phyloP scores from a whole-genome alignment of 352 stramenopile species.

The Pythium pyrilobum region DNA sequence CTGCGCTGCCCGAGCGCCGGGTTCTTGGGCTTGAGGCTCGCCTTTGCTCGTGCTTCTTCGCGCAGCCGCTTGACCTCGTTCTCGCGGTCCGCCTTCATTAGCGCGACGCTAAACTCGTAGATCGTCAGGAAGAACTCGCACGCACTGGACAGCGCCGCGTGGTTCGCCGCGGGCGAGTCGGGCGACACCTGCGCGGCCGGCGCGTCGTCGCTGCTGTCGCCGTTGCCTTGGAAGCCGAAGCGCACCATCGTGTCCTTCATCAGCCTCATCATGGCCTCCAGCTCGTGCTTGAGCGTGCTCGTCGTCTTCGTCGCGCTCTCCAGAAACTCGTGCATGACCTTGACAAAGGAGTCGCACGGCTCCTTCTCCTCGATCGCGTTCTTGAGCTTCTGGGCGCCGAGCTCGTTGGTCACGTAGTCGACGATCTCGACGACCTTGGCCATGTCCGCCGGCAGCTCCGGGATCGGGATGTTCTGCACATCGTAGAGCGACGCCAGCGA shows the following conservation, averaged over 20 bases:
- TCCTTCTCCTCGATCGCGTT: slow-evolving; percentile 74
- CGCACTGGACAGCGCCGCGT: slow-evolving; percentile 32
- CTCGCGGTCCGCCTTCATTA: slow-evolving; percentile 69
- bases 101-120: slow-evolving; percentile 76
- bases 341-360: slow-evolving; percentile 49
- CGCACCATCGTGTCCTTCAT: slow-evolving; percentile 57
- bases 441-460: slow-evolving; percentile 71
- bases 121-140: slow-evolving; percentile 66
- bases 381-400: slow-evolving; percentile 64
- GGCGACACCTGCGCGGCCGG: not conserved
- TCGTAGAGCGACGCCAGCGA: slow-evolving; percentile 63
- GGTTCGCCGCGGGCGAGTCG: slow-evolving; percentile 13
- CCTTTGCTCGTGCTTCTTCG: slow-evolving; percentile 51
- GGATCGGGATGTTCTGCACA: slow-evolving; percentile 72
- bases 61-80: slow-evolving; percentile 69
- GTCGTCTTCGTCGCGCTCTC: slow-evolving; percentile 30
- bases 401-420: slow-evolving; percentile 53
- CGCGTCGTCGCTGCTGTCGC: slow-evolving; percentile 27
- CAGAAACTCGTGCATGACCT: slow-evolving; percentile 62
- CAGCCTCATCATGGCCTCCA: slow-evolving; percentile 40
- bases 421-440: slow-evolving; percentile 50
- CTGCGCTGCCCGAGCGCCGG: slow-evolving; percentile 15
- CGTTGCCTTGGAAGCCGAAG: slow-evolving; percentile 39
- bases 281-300: slow-evolving; percentile 31
- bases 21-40: slow-evolving; percentile 33